Evolutionary conservation across 495 filamentous ascomycete genomes (phyloP), one percentile per base, ranked within the genome.

Genomic region (Haplographium delicatum): DNA sequence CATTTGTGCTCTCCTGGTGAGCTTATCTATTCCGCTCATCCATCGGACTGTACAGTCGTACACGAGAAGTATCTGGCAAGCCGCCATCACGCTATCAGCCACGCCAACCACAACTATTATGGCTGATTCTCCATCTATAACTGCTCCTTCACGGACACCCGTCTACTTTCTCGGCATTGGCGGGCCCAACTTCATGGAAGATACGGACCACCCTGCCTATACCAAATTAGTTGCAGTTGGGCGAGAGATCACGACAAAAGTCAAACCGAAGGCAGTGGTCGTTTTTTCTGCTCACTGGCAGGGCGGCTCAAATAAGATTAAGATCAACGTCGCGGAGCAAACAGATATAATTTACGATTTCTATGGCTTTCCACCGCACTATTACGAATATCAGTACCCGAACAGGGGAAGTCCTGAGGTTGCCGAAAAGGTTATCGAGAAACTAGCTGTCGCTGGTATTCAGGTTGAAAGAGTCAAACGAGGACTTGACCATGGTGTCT

Each of bases 221-320:
- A 56, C 62, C 15, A 68, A 84, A 47, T 74, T 95, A 8, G 75
- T 78, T 27, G 56, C 66, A 10, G 81, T 93, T 38, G 89, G 89
- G 20, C 71, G 63, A 6, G 88, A 94, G 58, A 94, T 95, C 60
- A 91, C 86, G 0, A 73, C 80, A 23, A 84, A 83, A 59, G 80
- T 91, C 33, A 85, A 86, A 62, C 87, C 87, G 20, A 83, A 80
- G 44, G 89, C 88, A 16, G 75, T 93, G 9, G 84, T 95, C 10
- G 87, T 94, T n/a, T 88, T 95, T 65, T 91, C 86, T 15, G 88
- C 87, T 22, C 87, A 95, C 68, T 94, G 89, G 89, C 83, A 91
- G 65, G 77, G 71, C 20, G 68, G 69, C 2, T 64, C 63, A 34
- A 68, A 76, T 56, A 74, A 68, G 6, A 76, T 95, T 47, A 70